phyloP scores from a whole-genome alignment of 225 moss, liverwort and hornwort species.

The Neckera pumila region DNA sequence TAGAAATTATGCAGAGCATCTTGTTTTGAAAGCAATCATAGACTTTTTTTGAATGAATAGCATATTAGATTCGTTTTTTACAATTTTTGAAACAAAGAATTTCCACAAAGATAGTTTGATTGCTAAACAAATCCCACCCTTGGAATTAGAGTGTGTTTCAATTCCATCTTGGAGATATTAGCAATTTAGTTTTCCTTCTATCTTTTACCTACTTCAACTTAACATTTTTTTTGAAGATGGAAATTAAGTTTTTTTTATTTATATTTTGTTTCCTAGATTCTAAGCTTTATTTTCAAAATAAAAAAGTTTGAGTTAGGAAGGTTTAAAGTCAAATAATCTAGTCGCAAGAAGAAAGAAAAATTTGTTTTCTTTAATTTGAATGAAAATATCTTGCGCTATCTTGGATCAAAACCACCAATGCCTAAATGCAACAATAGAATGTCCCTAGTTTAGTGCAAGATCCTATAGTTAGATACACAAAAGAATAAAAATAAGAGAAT shows the following conservation, averaged over 20 bases:
- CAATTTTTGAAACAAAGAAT: too few relatives aligned
- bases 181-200: not conserved
- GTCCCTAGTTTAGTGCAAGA: rapidly evolving
- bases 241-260: too few relatives aligned
- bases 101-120: too few relatives aligned
- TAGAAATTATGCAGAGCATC: not conserved
- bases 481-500: too few relatives aligned
- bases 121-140: not conserved
- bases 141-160: not conserved
- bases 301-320: not conserved
- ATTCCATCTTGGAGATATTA: not conserved
- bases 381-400: rapidly evolving
- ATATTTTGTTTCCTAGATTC: rapidly evolving
- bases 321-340: not conserved
- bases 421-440: too few relatives aligned
- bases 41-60: not conserved
- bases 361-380: not conserved
- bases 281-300: not conserved
- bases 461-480: not conserved
- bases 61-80: not conserved
- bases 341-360: rapidly evolving
- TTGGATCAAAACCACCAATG: too few relatives aligned
- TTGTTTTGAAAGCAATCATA: rapidly evolving
- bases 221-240: not conserved
- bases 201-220: not conserved